Evolutionary conservation across 2,329 filamentous ascomycete genomes (phyloP).

Genomic region (Fusarium algeriense): DNA sequence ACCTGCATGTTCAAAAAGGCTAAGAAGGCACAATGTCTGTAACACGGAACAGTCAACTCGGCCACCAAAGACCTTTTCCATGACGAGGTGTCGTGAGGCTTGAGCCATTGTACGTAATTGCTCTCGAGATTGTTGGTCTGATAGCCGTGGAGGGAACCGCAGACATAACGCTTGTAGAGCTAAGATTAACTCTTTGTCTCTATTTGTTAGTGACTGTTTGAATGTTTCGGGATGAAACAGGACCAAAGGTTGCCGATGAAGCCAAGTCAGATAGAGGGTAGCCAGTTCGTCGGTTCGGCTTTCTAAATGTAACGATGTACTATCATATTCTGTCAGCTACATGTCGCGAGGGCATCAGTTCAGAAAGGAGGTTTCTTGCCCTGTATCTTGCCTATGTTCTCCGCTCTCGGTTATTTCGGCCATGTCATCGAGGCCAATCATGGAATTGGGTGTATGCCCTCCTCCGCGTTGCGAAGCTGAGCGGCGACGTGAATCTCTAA

Average conservation of each 20-base stretch:
- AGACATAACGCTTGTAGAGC: not conserved
- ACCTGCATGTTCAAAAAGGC: not conserved
- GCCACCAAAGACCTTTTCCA: not conserved
- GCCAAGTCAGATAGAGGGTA: not conserved
- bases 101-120: not conserved
- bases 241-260: conserved; percentile 1
- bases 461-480: not conserved
- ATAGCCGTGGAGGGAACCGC: not conserved
- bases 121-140: not conserved
- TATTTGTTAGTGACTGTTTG: not conserved
- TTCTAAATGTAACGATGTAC: not conserved
- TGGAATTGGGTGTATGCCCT: not conserved
- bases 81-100: not conserved
- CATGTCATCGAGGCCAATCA: not conserved
- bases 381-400: not conserved
- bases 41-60: not conserved
- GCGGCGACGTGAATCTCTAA: not conserved
- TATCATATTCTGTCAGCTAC: rapidly evolving
- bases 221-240: not conserved
- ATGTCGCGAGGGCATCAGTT: too few species aligned
- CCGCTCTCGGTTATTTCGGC: rapidly evolving
- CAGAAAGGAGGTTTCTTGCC: not conserved
- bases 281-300: not conserved
- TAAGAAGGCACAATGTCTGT: not conserved
- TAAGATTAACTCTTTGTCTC: not conserved